These are phyloP conservation scores for Dothiorella sarmentorum DNA, from an alignment of 2,329 filamentous ascomycete species.

Conservation along the genomic window DNA sequence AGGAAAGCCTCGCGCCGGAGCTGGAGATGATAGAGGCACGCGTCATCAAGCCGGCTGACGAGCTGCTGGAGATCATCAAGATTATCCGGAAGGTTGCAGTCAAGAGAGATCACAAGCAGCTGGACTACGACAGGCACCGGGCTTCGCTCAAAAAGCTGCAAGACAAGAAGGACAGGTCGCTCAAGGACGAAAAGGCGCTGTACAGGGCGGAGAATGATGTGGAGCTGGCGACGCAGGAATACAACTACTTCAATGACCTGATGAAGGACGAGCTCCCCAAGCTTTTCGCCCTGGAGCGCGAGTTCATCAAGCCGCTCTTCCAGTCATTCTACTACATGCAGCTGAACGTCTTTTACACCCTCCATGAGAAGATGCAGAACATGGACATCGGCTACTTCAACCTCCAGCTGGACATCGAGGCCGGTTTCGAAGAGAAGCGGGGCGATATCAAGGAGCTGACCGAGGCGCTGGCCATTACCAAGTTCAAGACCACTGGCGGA, in stretches of 20 bases:
- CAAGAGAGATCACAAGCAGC: constrained; percentile 95
- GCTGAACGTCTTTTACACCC: constrained; percentile 96
- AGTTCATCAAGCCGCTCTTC: constrained; percentile 96
- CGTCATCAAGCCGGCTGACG: constrained; percentile 87
- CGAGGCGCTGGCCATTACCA: constrained; percentile 81
- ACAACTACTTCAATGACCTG: constrained; percentile 96
- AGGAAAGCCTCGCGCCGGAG: constrained; percentile 83
- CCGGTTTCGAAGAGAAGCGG: constrained; percentile 83
- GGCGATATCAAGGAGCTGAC: constrained; percentile 80
- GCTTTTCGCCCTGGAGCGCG: constrained; percentile 81
- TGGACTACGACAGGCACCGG: constrained; percentile 90
- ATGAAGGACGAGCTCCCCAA: constrained; percentile 94
- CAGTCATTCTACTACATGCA: constrained; percentile 99
- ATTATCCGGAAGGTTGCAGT: constrained; percentile 81
- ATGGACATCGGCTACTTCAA: constrained; percentile 99
- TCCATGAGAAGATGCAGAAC: constrained; percentile 96
- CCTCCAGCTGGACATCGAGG: constrained; percentile 83
- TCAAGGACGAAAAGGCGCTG: constrained; percentile 96
- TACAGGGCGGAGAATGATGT: constrained; percentile 94
- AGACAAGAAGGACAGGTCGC: constrained; percentile 92
- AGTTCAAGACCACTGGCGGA: constrained; percentile 85
- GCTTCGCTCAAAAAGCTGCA: constrained; percentile 85
- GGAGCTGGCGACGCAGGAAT: constrained; percentile 90
- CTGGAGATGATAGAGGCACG: constrained; percentile 95
- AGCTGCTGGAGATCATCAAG: constrained; percentile 93